A percentile compares a stretch with the other conserved stretches of the same genome.
phyloP scores from a whole-genome alignment of 257 asterid genomes.

The Solanum okadae region DNA sequence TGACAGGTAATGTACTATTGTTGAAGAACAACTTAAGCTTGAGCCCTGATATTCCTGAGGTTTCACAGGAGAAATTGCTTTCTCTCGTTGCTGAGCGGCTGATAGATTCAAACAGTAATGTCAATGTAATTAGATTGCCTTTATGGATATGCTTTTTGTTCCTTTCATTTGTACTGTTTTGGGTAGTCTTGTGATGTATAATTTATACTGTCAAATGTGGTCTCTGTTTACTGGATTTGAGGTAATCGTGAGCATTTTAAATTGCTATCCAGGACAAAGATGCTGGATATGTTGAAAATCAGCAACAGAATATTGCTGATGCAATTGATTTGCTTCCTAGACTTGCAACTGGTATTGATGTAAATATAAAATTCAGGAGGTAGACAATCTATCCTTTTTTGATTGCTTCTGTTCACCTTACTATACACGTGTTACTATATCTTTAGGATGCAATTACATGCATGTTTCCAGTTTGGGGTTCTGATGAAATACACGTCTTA shows the following conservation, averaged over 20 bases:
- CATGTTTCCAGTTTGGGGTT: conserved; percentile 1
- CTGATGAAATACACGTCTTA: conserved; percentile 8
- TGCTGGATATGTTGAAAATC: conserved; percentile 71
- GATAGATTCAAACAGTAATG: conserved; percentile 63
- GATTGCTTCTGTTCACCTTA: not conserved
- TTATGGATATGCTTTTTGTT: not conserved
- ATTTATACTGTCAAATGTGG: not conserved
- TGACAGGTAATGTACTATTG: conserved; percentile 72
- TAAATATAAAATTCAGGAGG: conserved; percentile 82
- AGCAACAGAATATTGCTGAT: conserved; percentile 82
- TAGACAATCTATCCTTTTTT: conserved; percentile 6
- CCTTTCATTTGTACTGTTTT: not conserved
- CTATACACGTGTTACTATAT: not conserved
- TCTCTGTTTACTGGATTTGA: conserved; percentile 16
- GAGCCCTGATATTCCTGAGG: conserved; percentile 83
- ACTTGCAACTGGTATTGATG: conserved; percentile 94
- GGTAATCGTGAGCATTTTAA: conserved; percentile 7
- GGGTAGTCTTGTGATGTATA: not conserved
- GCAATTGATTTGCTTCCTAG: conserved; percentile 97
- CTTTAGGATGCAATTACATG: not conserved
- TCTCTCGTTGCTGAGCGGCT: conserved; percentile 85
- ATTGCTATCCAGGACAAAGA: conserved; percentile 57
- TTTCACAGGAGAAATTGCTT: conserved; percentile 86
- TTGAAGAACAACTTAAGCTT: conserved; percentile 68
- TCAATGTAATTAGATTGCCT: conserved; percentile 29